These are phyloP conservation scores for Drosera capensis DNA, from an alignment of 148 eudicot genomes.

Conservation along the genomic window DNA sequence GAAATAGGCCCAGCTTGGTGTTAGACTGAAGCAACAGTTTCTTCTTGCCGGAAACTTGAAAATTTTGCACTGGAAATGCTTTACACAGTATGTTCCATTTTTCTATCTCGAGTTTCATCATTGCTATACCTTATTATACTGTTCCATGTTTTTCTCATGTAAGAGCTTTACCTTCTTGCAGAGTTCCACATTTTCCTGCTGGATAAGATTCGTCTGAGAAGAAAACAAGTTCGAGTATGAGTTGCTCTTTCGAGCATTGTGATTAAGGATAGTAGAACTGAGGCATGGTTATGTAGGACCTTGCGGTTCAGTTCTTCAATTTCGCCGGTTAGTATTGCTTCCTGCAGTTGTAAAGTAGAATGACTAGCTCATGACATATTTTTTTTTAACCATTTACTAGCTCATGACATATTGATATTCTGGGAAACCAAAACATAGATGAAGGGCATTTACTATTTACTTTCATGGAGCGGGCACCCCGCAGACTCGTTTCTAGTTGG, in stretches of 20 bases:
- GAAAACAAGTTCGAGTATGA: neutral
- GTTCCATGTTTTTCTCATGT: slow-evolving; percentile 28
- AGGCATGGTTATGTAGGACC: no score
- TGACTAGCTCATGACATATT: no score
- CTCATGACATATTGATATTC: slow-evolving; percentile 1
- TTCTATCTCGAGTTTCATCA: neutral
- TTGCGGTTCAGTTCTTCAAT: slow-evolving; percentile 48
- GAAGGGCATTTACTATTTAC: slow-evolving; percentile 12
- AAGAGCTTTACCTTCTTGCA: slow-evolving; percentile 48
- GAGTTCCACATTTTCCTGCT: slow-evolving; percentile 58
- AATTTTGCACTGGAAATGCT: neutral
- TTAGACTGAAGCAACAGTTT: neutral
- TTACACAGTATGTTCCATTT: neutral
- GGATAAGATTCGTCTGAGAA: slow-evolving; percentile 44
- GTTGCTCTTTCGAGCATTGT: no score
- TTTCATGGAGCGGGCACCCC: slow-evolving; percentile 55
- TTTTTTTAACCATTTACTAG: no score
- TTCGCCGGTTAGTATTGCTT: slow-evolving; percentile 36
- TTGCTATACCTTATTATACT: slow-evolving; percentile 29
- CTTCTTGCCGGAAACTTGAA: neutral
- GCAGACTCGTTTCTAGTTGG: slow-evolving; percentile 50
- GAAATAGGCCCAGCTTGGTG: slow-evolving; percentile 2
- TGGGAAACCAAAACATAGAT: neutral
- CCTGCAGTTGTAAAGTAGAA: slow-evolving; percentile 19
- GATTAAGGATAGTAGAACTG: no score